Conservation (phyloP, 2,329 filamentous ascomycete genomes). For the Arthrinium phaeospermum region DNA sequence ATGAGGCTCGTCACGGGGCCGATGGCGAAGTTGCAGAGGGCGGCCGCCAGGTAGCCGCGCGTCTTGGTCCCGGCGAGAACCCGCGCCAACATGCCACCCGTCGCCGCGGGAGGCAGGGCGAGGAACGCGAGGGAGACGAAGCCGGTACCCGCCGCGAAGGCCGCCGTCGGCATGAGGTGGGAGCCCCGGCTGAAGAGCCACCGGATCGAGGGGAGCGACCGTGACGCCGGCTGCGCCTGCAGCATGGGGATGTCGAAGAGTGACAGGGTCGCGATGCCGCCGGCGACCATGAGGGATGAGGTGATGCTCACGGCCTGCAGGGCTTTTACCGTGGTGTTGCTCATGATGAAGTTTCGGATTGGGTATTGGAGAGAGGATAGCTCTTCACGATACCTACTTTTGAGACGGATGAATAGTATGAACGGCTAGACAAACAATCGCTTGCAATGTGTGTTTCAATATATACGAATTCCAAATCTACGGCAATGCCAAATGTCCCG, state of each 20-base stretch:
- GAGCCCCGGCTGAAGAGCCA: constrained; percentile 45
- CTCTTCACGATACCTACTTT: not conserved
- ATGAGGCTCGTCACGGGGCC: constrained; percentile 19
- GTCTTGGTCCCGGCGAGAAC: not conserved
- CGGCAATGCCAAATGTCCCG: not conserved
- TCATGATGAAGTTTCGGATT: not conserved
- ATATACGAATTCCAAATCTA: not conserved
- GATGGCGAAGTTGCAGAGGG: constrained; percentile 18
- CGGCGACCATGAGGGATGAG: constrained; percentile 39
- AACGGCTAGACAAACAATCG: too few species aligned
- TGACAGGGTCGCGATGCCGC: constrained; percentile 41
- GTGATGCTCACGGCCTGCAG: constrained; percentile 37
- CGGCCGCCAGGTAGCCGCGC: constrained; percentile 22
- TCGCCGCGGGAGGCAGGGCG: constrained; percentile 20
- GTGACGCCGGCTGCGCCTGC: constrained; percentile 42
- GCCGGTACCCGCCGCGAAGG: constrained; percentile 34
- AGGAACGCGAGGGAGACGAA: constrained; percentile 37
- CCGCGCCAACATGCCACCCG: not conserved
- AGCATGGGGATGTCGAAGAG: constrained; percentile 40
- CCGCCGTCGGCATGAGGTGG: constrained; percentile 40
- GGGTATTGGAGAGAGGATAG: not conserved
- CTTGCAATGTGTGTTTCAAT: too few species aligned
- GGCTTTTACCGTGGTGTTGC: not conserved
- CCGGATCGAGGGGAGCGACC: constrained; percentile 40
- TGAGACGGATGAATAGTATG: too few species aligned